phyloP scores from a whole-genome alignment of 768 basidiomycete genomes.

The Chalciporus piperatus region DNA sequence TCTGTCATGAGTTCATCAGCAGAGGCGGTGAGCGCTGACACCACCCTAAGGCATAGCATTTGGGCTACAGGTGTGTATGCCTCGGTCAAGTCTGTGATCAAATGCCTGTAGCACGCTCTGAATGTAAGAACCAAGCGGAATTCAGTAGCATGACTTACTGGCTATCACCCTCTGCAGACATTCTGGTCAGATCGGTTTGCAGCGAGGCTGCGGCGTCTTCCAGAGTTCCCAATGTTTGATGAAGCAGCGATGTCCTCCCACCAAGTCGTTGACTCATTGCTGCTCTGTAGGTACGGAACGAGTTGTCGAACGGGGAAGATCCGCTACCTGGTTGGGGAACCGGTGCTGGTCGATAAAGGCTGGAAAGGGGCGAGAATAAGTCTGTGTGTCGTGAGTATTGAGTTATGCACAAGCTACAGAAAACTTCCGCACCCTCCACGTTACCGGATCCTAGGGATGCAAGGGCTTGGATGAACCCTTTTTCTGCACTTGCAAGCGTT shows the following conservation, averaged over 20 bases:
- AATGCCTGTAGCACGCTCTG: conserved; percentile 29
- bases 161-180: conserved; percentile 40
- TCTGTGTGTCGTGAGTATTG: conserved; percentile 37
- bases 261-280: conserved; percentile 60
- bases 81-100: conserved; percentile 42
- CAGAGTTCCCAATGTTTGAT: conserved; percentile 53
- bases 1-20: conserved; percentile 29
- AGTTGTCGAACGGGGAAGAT: conserved; percentile 34
- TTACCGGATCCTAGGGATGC: conserved; percentile 18
- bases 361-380: conserved; percentile 43
- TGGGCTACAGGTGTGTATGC: conserved; percentile 54
- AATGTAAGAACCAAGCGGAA: neutral
- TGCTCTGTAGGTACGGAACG: conserved; percentile 62
- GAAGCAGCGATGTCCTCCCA: conserved; percentile 60
- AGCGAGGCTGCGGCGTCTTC: conserved; percentile 60
- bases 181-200: conserved; percentile 54
- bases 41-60: conserved; percentile 40
- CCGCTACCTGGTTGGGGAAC: conserved; percentile 44
- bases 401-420: neutral
- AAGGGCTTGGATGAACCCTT: conserved; percentile 46
- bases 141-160: conserved; percentile 35
- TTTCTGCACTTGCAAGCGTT: conserved; percentile 41
- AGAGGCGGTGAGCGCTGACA: conserved; percentile 39
- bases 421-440: conserved; percentile 15
- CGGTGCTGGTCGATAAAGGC: conserved; percentile 54